Conservation (phyloP, 805 yeast species). For the Lipomyces sp. region DNA sequence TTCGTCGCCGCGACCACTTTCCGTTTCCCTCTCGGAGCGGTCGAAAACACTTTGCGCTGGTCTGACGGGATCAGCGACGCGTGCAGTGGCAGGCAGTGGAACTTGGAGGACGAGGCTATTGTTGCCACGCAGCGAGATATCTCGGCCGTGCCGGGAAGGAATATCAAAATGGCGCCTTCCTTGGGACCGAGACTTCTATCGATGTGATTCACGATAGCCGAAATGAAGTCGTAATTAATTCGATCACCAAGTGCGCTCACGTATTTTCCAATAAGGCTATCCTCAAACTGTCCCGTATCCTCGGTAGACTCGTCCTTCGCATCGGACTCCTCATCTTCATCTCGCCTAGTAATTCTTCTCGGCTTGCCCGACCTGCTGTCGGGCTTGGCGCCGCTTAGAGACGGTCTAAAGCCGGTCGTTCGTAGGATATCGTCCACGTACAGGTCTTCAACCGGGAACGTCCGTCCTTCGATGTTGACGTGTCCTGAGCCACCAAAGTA, state of each 20-base stretch:
- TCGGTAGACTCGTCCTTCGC: slow-evolving; percentile 2
- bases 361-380: slow-evolving; percentile 4
- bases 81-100: slow-evolving; percentile 70
- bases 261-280: slow-evolving; percentile 21
- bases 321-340: not conserved
- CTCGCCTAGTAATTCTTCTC: not conserved
- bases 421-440: slow-evolving; percentile 67
- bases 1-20: slow-evolving; percentile 88
- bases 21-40: slow-evolving; percentile 53
- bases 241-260: slow-evolving; percentile 23
- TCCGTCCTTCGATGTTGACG: slow-evolving; percentile 85
- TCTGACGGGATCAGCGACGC: slow-evolving; percentile 82
- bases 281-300: slow-evolving; percentile 27
- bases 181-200: slow-evolving; percentile 47
- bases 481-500: slow-evolving; percentile 65
- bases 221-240: slow-evolving; percentile 71
- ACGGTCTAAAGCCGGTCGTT: slow-evolving; percentile 49
- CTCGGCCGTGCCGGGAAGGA: slow-evolving; percentile 89
- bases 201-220: slow-evolving; percentile 51
- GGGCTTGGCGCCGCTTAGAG: slow-evolving; percentile 1
- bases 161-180: slow-evolving; percentile 63
- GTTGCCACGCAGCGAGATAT: slow-evolving; percentile 59
- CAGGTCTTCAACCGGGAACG: slow-evolving; percentile 81
- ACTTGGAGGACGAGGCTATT: slow-evolving; percentile 36
- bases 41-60: slow-evolving; percentile 69